Evolutionary conservation across 371 early-diverging fungal species (phyloP), one percentile per base, ranked within the genome.

Genomic region (Mortierella sp.): DNA sequence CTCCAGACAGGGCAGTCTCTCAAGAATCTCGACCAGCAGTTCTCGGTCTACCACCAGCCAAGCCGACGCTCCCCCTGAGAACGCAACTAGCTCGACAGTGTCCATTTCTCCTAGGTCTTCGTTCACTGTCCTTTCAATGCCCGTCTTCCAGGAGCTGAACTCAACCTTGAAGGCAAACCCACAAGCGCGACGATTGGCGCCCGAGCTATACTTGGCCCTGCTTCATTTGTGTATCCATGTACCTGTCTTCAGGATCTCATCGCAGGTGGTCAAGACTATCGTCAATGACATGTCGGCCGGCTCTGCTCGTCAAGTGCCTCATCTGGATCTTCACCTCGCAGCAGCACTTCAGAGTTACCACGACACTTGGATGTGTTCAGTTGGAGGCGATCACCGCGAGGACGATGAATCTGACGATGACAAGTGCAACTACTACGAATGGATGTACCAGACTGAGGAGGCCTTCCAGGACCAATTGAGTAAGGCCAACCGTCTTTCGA

Each of bases 211-310:
- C 28, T 34, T 86, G 55, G 86, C 82, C 0, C 52, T 82, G 11
- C 45, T 86, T 26, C 86, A 86, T 55, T 31, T 86, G 44, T 80
- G 82, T 28, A 80, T 82, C 70, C 86, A 80, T 21, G 73, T 82
- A 0, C 82, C 86, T 24, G 74, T 75, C n/a, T 82, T 44, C 55
- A 70, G 71, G 38, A 79, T 80, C 26, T 82, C 86, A 7, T 82
- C 86, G 8, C 77, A 79, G 48, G 78, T 86, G 26, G 86, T 86
- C 14, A 76, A 70, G 73, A 86, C 86, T 14, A 82, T 86, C 38
- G 58, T 86, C 34, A 73, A n/a, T 0, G 86, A 86, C 45, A 77
- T 86, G 80, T 58, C 52, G 13, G 50, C 72, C 16, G 74, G 73
- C 10, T 54, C 71, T 31, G 79, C 70, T 45, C 72, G 70, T 31